Evolutionary conservation across 495 filamentous ascomycete species (phyloP).

Genomic region (Penicillium maclennaniae): DNA sequence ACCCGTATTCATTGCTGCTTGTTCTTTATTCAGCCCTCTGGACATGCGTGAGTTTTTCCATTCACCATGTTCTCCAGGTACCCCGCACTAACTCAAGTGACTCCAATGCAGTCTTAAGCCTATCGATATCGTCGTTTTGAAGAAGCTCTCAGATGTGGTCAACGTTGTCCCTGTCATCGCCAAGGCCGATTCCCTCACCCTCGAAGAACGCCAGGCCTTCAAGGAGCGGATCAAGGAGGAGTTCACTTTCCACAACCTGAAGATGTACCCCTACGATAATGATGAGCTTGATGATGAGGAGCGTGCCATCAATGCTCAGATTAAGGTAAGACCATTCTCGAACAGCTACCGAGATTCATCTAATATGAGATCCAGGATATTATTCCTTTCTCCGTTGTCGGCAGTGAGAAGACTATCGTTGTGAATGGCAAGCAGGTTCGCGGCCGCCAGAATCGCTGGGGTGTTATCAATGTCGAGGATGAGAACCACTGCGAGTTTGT

Average conservation of each 20-base stretch:
- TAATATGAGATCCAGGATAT: constrained; percentile 62
- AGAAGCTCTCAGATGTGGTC: constrained; percentile 97
- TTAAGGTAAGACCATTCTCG: constrained; percentile 66
- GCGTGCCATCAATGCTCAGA: constrained; percentile 85
- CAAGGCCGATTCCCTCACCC: constrained; percentile 93
- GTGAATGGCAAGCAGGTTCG: constrained; percentile 97
- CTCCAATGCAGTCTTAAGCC: constrained; percentile 65
- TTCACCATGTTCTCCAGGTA: not conserved
- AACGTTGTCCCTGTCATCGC: constrained; percentile 99
- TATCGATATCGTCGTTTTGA: constrained; percentile 98
- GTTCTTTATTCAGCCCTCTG: constrained; percentile 99
- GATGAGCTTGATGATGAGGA: constrained; percentile 98
- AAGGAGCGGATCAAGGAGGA: constrained; percentile 99
- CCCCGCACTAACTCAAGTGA: not conserved
- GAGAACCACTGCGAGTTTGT: constrained; percentile 99
- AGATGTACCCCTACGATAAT: constrained; percentile 99
- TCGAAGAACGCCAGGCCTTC: constrained; percentile 93
- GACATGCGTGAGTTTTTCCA: constrained; percentile 66
- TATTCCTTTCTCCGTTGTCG: constrained; percentile 96
- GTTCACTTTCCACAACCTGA: constrained; percentile 98
- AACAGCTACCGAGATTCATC: not conserved
- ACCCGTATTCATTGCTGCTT: constrained; percentile 99
- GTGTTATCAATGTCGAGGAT: constrained; percentile 98
- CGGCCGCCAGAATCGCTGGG: constrained; percentile 98
- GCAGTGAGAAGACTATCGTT: constrained; percentile 95